Conservation (phyloP, 106 monocot species). For the Gastrodia elata region DNA sequence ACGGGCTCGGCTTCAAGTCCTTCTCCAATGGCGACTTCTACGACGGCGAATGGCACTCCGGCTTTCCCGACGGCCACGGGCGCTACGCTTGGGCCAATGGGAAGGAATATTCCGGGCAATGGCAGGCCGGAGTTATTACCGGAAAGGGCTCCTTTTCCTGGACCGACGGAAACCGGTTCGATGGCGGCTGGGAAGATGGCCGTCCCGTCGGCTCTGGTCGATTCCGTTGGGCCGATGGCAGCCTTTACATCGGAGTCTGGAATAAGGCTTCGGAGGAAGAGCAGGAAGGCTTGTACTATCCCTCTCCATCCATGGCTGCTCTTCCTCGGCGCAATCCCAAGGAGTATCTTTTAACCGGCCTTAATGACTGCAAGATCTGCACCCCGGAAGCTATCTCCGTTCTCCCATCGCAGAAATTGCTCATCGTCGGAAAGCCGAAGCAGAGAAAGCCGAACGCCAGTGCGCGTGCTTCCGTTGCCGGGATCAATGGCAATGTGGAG, state of each 20-base stretch:
- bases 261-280: constrained; percentile 17
- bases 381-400: constrained; percentile 37
- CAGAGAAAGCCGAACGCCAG: constrained; percentile 6
- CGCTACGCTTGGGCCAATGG: constrained; percentile 67
- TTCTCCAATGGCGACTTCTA: constrained; percentile 81
- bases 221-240: constrained; percentile 74
- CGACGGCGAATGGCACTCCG: constrained; percentile 72
- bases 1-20: constrained; percentile 49
- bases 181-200: constrained; percentile 80
- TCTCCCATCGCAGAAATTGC: constrained; percentile 63
- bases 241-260: constrained; percentile 76
- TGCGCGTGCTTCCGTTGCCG: constrained; percentile 1
- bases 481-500: constrained; percentile 15
- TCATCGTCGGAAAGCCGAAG: constrained; percentile 24
- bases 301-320: constrained; percentile 40
- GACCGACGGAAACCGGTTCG: constrained; percentile 67
- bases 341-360: constrained; percentile 30
- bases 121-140: constrained; percentile 47
- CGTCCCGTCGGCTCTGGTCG: constrained; percentile 49
- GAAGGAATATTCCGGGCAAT: constrained; percentile 64
- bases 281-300: constrained; percentile 67
- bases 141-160: constrained; percentile 58
- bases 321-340: constrained; percentile 38
- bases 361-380: constrained; percentile 37
- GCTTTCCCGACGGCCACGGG: constrained; percentile 66